A percentile compares a stretch with the other conserved stretches of the same genome.
These are phyloP conservation scores for Piper betle DNA, from an alignment of 164 flowering plant genomes.

Conservation along the genomic window DNA sequence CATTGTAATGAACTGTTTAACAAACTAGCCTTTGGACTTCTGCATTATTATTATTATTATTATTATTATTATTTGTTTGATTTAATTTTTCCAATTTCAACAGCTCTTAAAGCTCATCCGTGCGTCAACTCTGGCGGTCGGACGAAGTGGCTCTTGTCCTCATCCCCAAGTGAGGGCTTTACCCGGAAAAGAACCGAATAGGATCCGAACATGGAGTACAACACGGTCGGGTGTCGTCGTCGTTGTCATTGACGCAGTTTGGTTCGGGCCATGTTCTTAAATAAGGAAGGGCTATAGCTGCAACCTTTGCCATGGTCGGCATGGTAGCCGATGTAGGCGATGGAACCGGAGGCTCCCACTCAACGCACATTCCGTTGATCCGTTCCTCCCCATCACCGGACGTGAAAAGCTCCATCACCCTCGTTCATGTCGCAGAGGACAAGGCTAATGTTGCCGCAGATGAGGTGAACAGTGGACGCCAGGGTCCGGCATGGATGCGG, in stretches of 20 bases:
- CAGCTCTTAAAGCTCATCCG: not conserved
- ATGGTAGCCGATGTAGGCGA: slow-evolving; percentile 3
- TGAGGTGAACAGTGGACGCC: not conserved
- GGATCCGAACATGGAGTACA: not conserved
- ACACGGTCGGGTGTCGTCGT: not conserved
- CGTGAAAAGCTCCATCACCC: not conserved
- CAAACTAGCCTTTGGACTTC: too few relatives aligned
- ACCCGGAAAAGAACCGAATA: not conserved
- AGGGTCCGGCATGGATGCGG: not conserved
- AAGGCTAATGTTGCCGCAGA: too few relatives aligned
- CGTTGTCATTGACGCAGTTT: too few relatives aligned
- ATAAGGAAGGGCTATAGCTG: not conserved
- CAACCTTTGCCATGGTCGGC: slow-evolving; percentile 3
- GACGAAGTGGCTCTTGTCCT: not conserved
- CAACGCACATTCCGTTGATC: not conserved
- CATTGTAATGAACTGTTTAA: too few relatives aligned
- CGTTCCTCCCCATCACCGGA: not conserved
- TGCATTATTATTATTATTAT: too few relatives aligned
- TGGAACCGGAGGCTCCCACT: not conserved
- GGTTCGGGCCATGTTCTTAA: not conserved
- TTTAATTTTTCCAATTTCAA: too few relatives aligned
- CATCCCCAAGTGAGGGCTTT: not conserved
- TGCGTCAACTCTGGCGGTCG: not conserved
- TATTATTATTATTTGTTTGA: too few relatives aligned
- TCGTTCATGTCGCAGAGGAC: not conserved